Percentiles rank a stretch among this genome's conserved stretches.
Conservation (phyloP, 345 rosid genomes). For the Boechera stricta region DNA sequence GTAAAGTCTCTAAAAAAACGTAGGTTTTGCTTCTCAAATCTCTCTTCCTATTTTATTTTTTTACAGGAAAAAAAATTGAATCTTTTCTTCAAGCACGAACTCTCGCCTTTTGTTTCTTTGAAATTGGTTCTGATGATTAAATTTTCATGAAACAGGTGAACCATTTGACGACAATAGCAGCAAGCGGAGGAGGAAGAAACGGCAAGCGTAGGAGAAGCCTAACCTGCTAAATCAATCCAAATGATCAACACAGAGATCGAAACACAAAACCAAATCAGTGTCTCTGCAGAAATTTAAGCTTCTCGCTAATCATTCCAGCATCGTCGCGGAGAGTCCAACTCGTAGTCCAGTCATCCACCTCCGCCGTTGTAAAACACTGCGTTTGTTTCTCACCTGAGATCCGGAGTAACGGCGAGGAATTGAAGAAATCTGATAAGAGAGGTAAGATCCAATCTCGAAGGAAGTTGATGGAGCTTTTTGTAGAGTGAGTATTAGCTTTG, state of each 20-base stretch:
- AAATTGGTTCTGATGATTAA: background rate
- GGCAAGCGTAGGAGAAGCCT: no score
- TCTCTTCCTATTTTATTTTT: conserved; percentile 31
- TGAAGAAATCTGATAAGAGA: conserved; percentile 47
- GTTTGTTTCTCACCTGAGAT: conserved; percentile 62
- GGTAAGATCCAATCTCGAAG: conserved; percentile 54
- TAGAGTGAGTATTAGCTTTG: conserved; percentile 6
- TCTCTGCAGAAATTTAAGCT: conserved; percentile 86
- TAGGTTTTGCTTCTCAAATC: conserved; percentile 37
- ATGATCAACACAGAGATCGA: background rate
- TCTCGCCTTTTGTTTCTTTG: conserved; percentile 6
- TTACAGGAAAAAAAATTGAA: background rate
- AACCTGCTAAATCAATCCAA: background rate
- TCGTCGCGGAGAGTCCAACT: conserved; percentile 77
- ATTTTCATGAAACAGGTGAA: background rate
- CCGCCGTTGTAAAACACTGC: conserved; percentile 91
- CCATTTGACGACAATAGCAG: no score
- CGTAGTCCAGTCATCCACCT: conserved; percentile 81
- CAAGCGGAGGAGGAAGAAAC: no score
- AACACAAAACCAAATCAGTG: conserved; percentile 33
- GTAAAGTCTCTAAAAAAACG: background rate
- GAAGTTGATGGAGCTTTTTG: conserved; percentile 78
- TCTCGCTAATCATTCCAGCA: conserved; percentile 80
- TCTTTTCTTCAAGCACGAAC: conserved; percentile 27
- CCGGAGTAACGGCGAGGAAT: conserved; percentile 37